phyloP scores from a whole-genome alignment of 176 grass and related monocot genomes.

The Musa schizocarpa region DNA sequence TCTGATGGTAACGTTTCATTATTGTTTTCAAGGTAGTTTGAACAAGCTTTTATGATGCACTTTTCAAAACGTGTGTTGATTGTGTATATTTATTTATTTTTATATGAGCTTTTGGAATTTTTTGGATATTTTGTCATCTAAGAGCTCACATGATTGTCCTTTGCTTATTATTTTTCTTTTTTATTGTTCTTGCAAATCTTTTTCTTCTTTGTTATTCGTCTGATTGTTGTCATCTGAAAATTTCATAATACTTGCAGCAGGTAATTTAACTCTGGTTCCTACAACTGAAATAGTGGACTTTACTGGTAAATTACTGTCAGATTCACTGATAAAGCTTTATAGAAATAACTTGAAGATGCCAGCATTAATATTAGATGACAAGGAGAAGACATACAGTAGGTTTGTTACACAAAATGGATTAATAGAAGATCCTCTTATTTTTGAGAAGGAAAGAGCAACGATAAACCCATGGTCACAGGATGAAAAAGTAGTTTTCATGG shows the following conservation, averaged over 20 bases:
- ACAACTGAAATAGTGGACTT: slow-evolving; percentile 59
- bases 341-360: slow-evolving; percentile 90
- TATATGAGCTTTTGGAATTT: no score
- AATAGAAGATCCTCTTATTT: slow-evolving; percentile 53
- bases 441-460: slow-evolving; percentile 59
- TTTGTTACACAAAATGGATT: slow-evolving; percentile 67
- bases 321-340: slow-evolving; percentile 58
- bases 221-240: neutral
- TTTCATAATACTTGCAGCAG: slow-evolving; percentile 31
- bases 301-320: slow-evolving; percentile 48
- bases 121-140: no score
- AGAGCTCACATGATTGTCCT: neutral
- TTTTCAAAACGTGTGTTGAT: no score
- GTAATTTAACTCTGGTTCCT: slow-evolving; percentile 42
- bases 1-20: no score
- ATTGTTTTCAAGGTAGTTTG: no score
- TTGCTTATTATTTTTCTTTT: neutral
- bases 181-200: neutral
- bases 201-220: neutral
- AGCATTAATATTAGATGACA: slow-evolving; percentile 54
- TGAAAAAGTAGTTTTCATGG: slow-evolving; percentile 84
- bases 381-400: slow-evolving; percentile 38
- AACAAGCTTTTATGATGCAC: no score
- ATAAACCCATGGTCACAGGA: slow-evolving; percentile 82
- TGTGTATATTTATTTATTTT: no score